Conservation (phyloP, 352 stramenopile genomes). For the Pythium volutum region DNA sequence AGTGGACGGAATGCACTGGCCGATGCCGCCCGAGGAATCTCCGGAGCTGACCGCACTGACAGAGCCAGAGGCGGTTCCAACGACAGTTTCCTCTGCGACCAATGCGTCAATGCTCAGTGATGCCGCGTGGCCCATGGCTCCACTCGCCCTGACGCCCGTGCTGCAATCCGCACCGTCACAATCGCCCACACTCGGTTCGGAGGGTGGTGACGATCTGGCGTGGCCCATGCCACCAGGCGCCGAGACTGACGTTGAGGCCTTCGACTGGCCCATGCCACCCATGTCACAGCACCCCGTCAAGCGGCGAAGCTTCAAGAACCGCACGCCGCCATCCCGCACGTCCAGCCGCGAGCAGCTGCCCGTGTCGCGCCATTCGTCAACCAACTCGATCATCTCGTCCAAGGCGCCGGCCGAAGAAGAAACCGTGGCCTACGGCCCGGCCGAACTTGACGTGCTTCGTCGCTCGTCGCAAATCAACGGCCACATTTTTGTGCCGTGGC, state of each 20-base stretch:
- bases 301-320: conserved; percentile 8
- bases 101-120: background rate
- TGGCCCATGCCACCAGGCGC: conserved; percentile 19
- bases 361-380: conserved; percentile 4
- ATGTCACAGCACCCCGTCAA: background rate
- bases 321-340: conserved; percentile 8
- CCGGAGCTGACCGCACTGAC: background rate
- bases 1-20: conserved; percentile 14
- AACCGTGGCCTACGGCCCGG: conserved; percentile 34
- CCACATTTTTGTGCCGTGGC: conserved; percentile 80
- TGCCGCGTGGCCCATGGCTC: conserved; percentile 17
- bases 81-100: background rate
- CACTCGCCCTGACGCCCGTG: conserved; percentile 5
- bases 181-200: background rate
- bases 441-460: conserved; percentile 77
- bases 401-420: background rate
- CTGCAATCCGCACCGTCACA: background rate
- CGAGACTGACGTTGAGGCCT: conserved; percentile 1
- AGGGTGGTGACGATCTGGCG: background rate
- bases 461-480: conserved; percentile 83
- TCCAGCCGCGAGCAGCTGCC: conserved; percentile 20
- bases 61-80: background rate
- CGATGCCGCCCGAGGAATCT: conserved; percentile 5
- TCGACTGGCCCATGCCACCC: conserved; percentile 22
- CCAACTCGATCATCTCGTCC: background rate